Base-by-base conservation (phyloP, 179 eudicot genomes). In the Monotropa hypopitys region DNA sequence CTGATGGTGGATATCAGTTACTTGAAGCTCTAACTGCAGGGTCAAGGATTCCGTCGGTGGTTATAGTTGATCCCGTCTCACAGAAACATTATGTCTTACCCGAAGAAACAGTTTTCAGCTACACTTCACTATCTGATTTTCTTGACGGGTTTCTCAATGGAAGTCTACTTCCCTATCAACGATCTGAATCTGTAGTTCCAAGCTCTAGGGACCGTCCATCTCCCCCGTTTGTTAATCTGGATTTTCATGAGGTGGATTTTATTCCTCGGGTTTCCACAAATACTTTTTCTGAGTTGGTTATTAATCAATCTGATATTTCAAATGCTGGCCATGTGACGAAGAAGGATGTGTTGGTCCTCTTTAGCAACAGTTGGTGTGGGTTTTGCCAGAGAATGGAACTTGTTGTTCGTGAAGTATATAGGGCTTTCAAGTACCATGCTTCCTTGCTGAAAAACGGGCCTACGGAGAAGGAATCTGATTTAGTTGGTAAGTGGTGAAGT, bases 331-430 rank as follows among this genome's bases (percentile, higher is more conserved):
- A 81, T 79, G 80, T 86, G 49, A 84, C 84, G 85, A 85, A 85
- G 77, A 86, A 84, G 80, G 94, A 92, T 70, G 90, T 89, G 13
- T 59, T 92, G 82, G 98, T 94, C 78, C 90, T 94, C 80, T 90
- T 94, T 80, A 89, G 91, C 87, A 87, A 80, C 77, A 85, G 84
- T 72, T 94, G 96, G 96, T 94, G 98, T 85, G 98, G 96, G 67
- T 90, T 92, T 81, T 94, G 98, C 84, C 96, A 88, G 80, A 88
- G 96, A 84, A 90, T 87, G 92, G 96, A 94, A 80, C 81, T 94
- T 59, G 85, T 89, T 79, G 87, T 92, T 74, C 90, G 94, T 80
- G 98, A 94, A 90, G 96, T 88, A 75, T 87, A 89, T 83, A 84
- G 88, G 50, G 86, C 89, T 69, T 70, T 90, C 62, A 88, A 92